phyloP scores from a whole-genome alignment of 2,329 filamentous ascomycete species.

The Aspergillus fructus region DNA sequence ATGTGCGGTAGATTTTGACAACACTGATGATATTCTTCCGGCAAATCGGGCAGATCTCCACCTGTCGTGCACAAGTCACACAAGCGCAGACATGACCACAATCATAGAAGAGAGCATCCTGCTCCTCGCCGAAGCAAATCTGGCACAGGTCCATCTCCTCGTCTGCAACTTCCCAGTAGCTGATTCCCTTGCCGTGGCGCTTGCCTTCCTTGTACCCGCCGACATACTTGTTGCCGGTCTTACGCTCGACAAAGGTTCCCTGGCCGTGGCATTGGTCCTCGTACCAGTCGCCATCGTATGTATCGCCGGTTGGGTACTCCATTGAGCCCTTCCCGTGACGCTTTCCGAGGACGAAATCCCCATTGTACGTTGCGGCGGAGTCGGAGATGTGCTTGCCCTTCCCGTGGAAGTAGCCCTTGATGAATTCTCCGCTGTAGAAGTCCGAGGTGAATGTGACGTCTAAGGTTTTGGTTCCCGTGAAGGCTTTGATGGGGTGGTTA shows the following conservation, averaged over 20 bases:
- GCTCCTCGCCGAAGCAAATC: constrained; percentile 62
- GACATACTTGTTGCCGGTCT: constrained; percentile 60
- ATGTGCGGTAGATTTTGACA: constrained; percentile 56
- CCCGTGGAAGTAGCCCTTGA: constrained; percentile 54
- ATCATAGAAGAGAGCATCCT: constrained; percentile 61
- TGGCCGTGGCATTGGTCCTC: constrained; percentile 53
- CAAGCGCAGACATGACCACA: constrained; percentile 65
- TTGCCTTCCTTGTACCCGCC: constrained; percentile 62
- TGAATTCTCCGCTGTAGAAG: constrained; percentile 56
- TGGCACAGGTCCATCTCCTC: constrained; percentile 60
- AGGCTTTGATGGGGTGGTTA: constrained; percentile 45
- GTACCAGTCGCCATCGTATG: constrained; percentile 48
- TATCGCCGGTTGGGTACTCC: constrained; percentile 56
- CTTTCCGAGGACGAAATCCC: constrained; percentile 53
- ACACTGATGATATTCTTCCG: constrained; percentile 56
- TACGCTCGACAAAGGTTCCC: constrained; percentile 56
- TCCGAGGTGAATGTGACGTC: constrained; percentile 55
- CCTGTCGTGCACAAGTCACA: constrained; percentile 57
- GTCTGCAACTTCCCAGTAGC: constrained; percentile 61
- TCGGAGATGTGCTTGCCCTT: constrained; percentile 54
- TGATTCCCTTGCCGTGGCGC: constrained; percentile 61
- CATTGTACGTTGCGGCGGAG: constrained; percentile 56
- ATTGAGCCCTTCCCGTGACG: constrained; percentile 59
- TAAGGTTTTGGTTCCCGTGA: constrained; percentile 50
- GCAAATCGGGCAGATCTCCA: constrained; percentile 62